Percentiles rank a stretch among this genome's conserved stretches.
Conservation (phyloP, 352 stramenopile genomes). For the Phytophthora pluvialis region DNA sequence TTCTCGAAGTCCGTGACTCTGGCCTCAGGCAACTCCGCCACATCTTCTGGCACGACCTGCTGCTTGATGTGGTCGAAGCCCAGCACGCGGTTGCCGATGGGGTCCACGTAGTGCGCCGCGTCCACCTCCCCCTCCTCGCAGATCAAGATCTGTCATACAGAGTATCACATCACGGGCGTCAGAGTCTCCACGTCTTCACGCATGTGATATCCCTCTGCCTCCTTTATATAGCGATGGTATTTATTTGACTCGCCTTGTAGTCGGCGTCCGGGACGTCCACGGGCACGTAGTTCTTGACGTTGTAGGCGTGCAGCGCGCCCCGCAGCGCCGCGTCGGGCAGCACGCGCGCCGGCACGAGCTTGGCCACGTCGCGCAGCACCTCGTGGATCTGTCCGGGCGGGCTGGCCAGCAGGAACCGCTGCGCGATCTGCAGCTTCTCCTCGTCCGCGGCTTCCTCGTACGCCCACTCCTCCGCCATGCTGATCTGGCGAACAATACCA, state of each 20-base stretch:
- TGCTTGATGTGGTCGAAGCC: slow-evolving; percentile 90
- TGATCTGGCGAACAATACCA: slow-evolving; percentile 11
- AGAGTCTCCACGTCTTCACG: slow-evolving; percentile 1
- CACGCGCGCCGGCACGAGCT: slow-evolving; percentile 78
- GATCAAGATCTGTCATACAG: slow-evolving; percentile 68
- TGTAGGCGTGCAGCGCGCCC: slow-evolving; percentile 83
- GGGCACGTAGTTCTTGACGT: slow-evolving; percentile 70
- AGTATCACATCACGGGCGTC: neutral
- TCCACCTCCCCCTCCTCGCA: slow-evolving; percentile 86
- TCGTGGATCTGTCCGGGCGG: slow-evolving; percentile 91
- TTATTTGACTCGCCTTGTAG: slow-evolving; percentile 62
- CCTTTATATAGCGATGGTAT: slow-evolving; percentile 2
- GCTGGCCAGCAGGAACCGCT: slow-evolving; percentile 91
- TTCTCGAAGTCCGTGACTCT: slow-evolving; percentile 63
- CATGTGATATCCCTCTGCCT: neutral
- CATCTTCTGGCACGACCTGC: slow-evolving; percentile 59
- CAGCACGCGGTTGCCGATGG: slow-evolving; percentile 73
- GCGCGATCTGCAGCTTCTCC: slow-evolving; percentile 90
- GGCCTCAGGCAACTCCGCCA: slow-evolving; percentile 50
- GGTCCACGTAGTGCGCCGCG: slow-evolving; percentile 84
- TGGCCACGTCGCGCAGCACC: slow-evolving; percentile 83
- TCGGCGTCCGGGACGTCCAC: slow-evolving; percentile 75
- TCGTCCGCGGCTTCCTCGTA: slow-evolving; percentile 82
- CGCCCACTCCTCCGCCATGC: slow-evolving; percentile 72
- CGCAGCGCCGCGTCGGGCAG: slow-evolving; percentile 74